phyloP scores from a whole-genome alignment of 805 yeast species.

The Pichia manshurica region DNA sequence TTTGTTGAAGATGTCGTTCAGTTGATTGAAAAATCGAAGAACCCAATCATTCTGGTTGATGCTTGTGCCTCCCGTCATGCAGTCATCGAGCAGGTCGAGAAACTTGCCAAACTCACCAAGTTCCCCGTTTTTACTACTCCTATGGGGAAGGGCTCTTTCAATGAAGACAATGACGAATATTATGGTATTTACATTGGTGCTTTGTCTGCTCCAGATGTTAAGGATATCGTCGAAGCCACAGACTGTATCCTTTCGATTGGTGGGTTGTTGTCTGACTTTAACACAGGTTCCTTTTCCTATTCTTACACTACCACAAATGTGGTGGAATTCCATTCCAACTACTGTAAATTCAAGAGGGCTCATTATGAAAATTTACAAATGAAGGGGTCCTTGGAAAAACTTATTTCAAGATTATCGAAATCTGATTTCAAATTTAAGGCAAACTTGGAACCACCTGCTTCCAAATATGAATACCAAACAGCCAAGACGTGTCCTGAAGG shows the following conservation, averaged over 20 bases:
- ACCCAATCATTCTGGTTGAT: constrained; percentile 75
- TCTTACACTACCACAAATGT: constrained; percentile 68
- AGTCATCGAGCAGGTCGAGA: constrained; percentile 55
- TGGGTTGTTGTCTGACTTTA: constrained; percentile 80
- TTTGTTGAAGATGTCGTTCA: constrained; percentile 48
- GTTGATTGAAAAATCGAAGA: constrained; percentile 51
- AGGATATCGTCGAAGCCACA: constrained; percentile 63
- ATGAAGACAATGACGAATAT: constrained; percentile 66
- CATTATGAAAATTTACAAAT: constrained; percentile 68
- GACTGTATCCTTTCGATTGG: constrained; percentile 78
- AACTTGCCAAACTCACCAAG: constrained; percentile 59
- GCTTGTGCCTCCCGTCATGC: constrained; percentile 82
- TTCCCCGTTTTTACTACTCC: constrained; percentile 85
- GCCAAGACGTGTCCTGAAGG: constrained; percentile 41
- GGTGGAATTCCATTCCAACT: constrained; percentile 74
- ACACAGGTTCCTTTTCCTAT: constrained; percentile 83
- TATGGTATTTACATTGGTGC: constrained; percentile 86
- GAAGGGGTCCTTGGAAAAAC: constrained; percentile 47
- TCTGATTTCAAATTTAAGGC: constrained; percentile 32
- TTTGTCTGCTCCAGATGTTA: constrained; percentile 67
- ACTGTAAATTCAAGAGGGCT: constrained; percentile 64
- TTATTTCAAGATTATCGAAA: constrained; percentile 34
- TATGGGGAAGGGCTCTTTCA: constrained; percentile 80
- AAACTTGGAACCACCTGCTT: constrained; percentile 52
- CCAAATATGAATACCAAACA: constrained; percentile 32